A percentile compares a stretch with the other conserved stretches of the same genome.
These are phyloP conservation scores for Neurospora sp. DNA, from an alignment of 495 filamentous ascomycete species.

Conservation along the genomic window DNA sequence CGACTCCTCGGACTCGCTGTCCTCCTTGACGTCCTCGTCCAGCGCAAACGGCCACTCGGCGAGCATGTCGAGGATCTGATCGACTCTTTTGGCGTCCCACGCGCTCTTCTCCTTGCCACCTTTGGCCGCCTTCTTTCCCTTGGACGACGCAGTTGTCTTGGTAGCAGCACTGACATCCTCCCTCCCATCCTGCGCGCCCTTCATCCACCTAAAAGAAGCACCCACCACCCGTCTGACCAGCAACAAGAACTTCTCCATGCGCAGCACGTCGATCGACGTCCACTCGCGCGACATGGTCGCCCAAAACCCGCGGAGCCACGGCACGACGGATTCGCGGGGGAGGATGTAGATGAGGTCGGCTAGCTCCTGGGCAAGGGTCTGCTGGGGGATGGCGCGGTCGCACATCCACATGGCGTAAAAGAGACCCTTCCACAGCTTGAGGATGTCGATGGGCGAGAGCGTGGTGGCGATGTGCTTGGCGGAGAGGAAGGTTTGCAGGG, in stretches of 20 bases:
- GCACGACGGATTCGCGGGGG: conserved; percentile 46
- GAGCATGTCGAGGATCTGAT: conserved; percentile 31
- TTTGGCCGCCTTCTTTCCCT: conserved; percentile 14
- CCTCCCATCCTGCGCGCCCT: conserved; percentile 27
- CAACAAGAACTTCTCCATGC: conserved; percentile 88
- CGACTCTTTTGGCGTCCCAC: conserved; percentile 25
- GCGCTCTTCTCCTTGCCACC: conserved; percentile 1
- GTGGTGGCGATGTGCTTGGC: conserved; percentile 37
- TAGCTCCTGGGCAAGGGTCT: conserved; percentile 68
- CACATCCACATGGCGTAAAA: conserved; percentile 97
- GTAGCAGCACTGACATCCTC: conserved; percentile 62
- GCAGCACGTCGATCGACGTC: conserved; percentile 68
- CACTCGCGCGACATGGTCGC: conserved; percentile 77
- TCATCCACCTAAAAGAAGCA: conserved; percentile 51
- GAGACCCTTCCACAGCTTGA: conserved; percentile 94
- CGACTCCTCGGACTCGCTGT: not conserved
- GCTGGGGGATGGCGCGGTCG: conserved; percentile 78
- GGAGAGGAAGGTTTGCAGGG: conserved; percentile 70
- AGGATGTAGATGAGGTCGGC: conserved; percentile 61
- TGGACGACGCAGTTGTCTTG: conserved; percentile 40
- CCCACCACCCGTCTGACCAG: conserved; percentile 69
- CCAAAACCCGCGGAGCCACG: conserved; percentile 76
- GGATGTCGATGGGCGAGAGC: conserved; percentile 63
- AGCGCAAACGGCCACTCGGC: conserved; percentile 34
- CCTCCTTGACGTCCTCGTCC: conserved; percentile 26